phyloP scores from a whole-genome alignment of 768 basidiomycete genomes.

The Serendipita sp. region DNA sequence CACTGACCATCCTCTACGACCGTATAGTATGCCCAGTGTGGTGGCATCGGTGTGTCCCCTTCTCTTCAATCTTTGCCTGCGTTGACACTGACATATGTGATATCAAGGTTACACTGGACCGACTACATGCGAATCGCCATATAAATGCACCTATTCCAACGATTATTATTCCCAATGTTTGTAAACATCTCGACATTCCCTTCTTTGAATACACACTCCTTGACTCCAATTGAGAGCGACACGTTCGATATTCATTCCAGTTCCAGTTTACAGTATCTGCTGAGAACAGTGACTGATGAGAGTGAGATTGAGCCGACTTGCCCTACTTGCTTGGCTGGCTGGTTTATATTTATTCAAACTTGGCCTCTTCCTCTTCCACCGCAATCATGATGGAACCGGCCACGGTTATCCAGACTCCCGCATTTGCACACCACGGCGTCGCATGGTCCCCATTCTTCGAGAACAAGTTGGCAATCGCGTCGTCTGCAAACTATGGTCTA shows the following conservation, averaged over 20 bases:
- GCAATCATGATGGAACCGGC: slow-evolving; percentile 4
- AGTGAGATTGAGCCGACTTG: too few species aligned
- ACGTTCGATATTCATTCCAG: too few species aligned
- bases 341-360: too few species aligned
- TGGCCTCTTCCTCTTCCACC: too few species aligned
- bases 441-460: slow-evolving; percentile 81
- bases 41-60: not conserved
- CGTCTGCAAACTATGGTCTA: slow-evolving; percentile 84
- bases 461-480: slow-evolving; percentile 58
- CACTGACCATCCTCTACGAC: not conserved
- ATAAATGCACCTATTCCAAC: slow-evolving; percentile 9
- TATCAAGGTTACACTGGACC: slow-evolving; percentile 10
- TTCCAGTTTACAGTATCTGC: too few species aligned
- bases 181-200: not conserved
- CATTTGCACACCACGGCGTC: slow-evolving; percentile 67
- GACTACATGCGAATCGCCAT: slow-evolving; percentile 10
- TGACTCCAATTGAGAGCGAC: too few species aligned
- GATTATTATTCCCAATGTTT: not conserved
- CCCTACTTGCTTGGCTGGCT: too few species aligned
- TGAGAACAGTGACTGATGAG: too few species aligned
- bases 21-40: not conserved
- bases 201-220: too few species aligned
- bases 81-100: too few species aligned
- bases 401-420: slow-evolving; percentile 44
- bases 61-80: too few species aligned